Evolutionary conservation across 1,284 basidiomycete genomes (phyloP).

Genomic region (Takashimella koratensis): DNA sequence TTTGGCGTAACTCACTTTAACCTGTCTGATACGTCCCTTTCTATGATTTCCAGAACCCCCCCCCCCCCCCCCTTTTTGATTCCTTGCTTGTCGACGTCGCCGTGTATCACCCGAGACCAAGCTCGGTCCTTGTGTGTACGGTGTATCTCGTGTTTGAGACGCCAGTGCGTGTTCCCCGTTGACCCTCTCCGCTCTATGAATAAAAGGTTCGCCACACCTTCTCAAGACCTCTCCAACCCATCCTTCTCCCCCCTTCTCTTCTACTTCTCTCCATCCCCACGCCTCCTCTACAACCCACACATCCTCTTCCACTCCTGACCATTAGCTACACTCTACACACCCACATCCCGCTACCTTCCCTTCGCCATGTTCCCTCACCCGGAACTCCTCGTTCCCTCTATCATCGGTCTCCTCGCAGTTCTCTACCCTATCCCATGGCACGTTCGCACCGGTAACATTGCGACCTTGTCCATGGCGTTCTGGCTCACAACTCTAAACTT

Average conservation of each 20-base stretch:
- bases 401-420: slow-evolving; percentile 9
- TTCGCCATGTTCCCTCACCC: not conserved
- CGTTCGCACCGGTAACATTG: slow-evolving; percentile 16
- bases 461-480: slow-evolving; percentile 17
- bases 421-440: slow-evolving; percentile 20
- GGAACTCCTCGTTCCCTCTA: slow-evolving; percentile 8
- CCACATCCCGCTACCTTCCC: not conserved
- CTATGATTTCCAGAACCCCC: not conserved
- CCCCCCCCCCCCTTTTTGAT: not conserved
- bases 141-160: not conserved
- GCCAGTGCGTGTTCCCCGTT: no score
- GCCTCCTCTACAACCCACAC: not conserved
- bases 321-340: not conserved
- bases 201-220: no score
- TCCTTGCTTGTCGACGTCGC: not conserved
- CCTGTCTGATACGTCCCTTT: not conserved
- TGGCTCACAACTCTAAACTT: slow-evolving; percentile 14
- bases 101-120: slow-evolving; percentile 1
- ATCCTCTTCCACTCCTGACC: not conserved
- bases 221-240: no score
- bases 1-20: not conserved
- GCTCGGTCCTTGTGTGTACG: not conserved
- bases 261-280: not conserved
- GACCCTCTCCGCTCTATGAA: no score
- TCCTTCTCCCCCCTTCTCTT: no score